Evolutionary conservation across 73 alveolate species (phyloP), one percentile per base, ranked within the genome.

Genomic region (Paramecium octaurelia): DNA sequence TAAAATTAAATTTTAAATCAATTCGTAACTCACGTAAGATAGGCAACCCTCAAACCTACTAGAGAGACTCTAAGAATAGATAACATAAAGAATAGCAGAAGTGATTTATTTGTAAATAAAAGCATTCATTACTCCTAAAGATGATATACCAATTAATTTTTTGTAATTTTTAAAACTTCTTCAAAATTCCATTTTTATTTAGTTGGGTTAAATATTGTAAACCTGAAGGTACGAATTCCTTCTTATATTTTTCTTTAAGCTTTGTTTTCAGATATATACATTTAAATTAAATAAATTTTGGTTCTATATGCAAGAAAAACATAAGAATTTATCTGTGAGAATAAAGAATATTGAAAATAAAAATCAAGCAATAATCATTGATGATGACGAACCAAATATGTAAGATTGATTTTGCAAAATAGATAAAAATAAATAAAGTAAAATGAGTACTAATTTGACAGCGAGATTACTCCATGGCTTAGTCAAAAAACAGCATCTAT

Each of bases 391-490:
- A 42, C 90, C 90, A 8, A 77, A 77, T 42, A 77, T 77, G 90
- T 77, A 48, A 48, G 60, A 42, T 77, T 38, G 24, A 77, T 16
- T 77, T 77, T 8, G 48, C 48, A 35, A 23, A 59, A 5, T 77
- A 77, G 90, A 8, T 27, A 77, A 44, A 77, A 77, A 31, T 38
- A 77, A 42, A 38, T 77, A 42, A 77, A 77, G 27, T 36, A n/a
- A 77, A 38, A 77, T 77, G 31, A n/a, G n/a, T n/a, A 29, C 27
- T 20, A 70, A 69, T 58, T 42, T 35, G 60, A 88, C 27, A 12
- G 75, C 31, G 86, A 88, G 16, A 46, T 88, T 21, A 59, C 90
- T 68, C 93, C 93, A 36, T 88, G 93, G 93, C 43, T 59, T 23
- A 35, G 68, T 69, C 29, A 24, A 24, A 64, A 64, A 23, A 88